These are phyloP conservation scores for Suhomyces kunorum DNA, from an alignment of 1,139 yeast genomes.

Conservation along the genomic window DNA sequence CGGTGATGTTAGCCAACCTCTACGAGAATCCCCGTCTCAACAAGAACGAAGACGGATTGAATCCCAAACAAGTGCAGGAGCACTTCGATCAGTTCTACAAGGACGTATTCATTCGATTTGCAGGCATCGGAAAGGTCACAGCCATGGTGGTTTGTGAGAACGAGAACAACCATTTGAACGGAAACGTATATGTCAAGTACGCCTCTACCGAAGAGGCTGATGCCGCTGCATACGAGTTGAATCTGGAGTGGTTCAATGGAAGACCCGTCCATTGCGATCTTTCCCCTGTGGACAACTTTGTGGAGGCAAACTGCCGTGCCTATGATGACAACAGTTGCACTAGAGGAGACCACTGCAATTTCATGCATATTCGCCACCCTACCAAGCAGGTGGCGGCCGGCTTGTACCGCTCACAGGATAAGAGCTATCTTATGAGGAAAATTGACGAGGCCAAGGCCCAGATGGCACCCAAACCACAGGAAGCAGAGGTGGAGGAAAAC, in stretches of 20 bases:
- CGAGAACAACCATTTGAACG: conserved; percentile 74
- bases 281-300: conserved; percentile 71
- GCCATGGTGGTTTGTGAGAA: conserved; percentile 80
- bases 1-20: conserved; percentile 67
- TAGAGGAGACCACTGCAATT: conserved; percentile 83
- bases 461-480: conserved; percentile 1
- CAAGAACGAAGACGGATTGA: conserved; percentile 30
- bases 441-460: conserved; percentile 9
- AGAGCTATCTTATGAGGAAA: conserved; percentile 23
- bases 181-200: conserved; percentile 78
- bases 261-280: conserved; percentile 81
- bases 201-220: conserved; percentile 57
- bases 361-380: conserved; percentile 76
- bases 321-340: conserved; percentile 64
- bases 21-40: conserved; percentile 63
- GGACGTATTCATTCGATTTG: conserved; percentile 70
- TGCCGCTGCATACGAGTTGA: conserved; percentile 59
- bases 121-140: conserved; percentile 64
- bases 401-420: conserved; percentile 43
- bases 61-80: conserved; percentile 46
- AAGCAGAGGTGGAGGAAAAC: neutral
- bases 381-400: conserved; percentile 40
- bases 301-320: conserved; percentile 75
- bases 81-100: conserved; percentile 67
- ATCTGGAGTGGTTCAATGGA: conserved; percentile 79